Base-by-base conservation (phyloP, 2,329 filamentous ascomycete species). In the Trichoderma simmonsii region DNA sequence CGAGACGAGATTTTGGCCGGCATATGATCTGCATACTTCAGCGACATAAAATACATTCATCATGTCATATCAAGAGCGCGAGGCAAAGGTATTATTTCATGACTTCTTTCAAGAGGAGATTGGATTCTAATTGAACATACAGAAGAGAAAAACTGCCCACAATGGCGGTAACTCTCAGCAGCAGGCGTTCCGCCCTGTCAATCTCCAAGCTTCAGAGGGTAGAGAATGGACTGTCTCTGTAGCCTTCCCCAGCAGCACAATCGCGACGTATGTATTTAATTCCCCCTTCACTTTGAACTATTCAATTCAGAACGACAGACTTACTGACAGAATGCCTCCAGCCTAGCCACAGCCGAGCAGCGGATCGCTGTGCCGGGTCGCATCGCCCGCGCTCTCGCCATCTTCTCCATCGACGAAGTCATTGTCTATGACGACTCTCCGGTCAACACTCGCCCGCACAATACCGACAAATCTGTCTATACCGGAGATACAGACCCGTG, bases 401-500 rank as follows among this genome's bases (percentile, higher is more conserved):
- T 97, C 74, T 97, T 96, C 82, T 91, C 89, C 77, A 87, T 97
- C 75, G 94, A 97, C 79, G 94, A 97, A 82, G 86, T 97, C 34
- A 86, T 97, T 65, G 84, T 97, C 70, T 97, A 92, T 80, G 90
- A 95, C 78, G 94, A 97, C 81, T 86, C 85, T 43, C 86, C 86
- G 2, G 64, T 77, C 7, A 82, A 85, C 15, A 77, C 84, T 36
- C 86, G 86, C 36, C 82, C 84, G 34, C 80, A 78, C 30, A 81
- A 80, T 24, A 83, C 87, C 65, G 86, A 89, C 75, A 83, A 85
- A 65, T 81, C 85, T 62, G 81, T 84, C 77, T 86, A 90, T 82
- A 94, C 92, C 1, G 92, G 90, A 74, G 92, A 90, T 78, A 85
- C 89, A 15, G 91, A 96, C 77, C 93, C 93, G 1, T 90, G 90